Percentiles rank a stretch among this genome's conserved stretches.
Conservation (phyloP, 129 eudicot species). For the Sambucus nigra region DNA sequence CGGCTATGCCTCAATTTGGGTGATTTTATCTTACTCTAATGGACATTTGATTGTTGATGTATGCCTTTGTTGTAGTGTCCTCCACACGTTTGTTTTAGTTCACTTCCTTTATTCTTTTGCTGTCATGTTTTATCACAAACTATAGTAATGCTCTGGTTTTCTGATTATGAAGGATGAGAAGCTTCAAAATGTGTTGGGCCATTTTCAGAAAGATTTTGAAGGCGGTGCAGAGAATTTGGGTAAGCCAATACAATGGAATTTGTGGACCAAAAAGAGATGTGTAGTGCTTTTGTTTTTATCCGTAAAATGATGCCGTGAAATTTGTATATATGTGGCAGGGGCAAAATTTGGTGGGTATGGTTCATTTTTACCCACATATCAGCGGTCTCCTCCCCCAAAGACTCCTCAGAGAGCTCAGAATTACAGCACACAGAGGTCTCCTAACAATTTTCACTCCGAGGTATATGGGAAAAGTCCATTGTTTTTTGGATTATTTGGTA, state of each 20-base stretch:
- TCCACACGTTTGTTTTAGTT: background rate
- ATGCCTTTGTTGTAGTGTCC: background rate
- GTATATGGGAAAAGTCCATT: conserved; percentile 24
- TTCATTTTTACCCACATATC: conserved; percentile 65
- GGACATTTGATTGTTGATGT: background rate
- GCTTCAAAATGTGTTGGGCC: conserved; percentile 70
- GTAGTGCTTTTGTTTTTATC: conserved; percentile 8
- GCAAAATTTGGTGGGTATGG: conserved; percentile 78
- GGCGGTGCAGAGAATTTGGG: conserved; percentile 65
- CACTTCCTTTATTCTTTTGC: background rate
- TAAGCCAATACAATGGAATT: conserved; percentile 29
- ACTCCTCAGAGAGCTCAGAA: conserved; percentile 30
- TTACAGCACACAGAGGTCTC: conserved; percentile 26
- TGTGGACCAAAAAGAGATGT: conserved; percentile 17
- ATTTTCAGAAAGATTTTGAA: conserved; percentile 71
- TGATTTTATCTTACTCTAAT: background rate
- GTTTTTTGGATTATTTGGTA: conserved; percentile 8
- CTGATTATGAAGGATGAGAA: conserved; percentile 55
- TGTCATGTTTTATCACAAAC: background rate
- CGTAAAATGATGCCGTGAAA: conserved; percentile 11
- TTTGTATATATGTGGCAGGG: conserved; percentile 51
- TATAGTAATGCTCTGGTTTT: conserved; percentile 14
- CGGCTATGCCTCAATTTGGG: background rate
- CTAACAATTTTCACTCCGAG: conserved; percentile 29
- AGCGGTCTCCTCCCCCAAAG: conserved; percentile 42